Evolutionary conservation across 352 stramenopile genomes (phyloP).

Genomic region (Globisporangium lucens): DNA sequence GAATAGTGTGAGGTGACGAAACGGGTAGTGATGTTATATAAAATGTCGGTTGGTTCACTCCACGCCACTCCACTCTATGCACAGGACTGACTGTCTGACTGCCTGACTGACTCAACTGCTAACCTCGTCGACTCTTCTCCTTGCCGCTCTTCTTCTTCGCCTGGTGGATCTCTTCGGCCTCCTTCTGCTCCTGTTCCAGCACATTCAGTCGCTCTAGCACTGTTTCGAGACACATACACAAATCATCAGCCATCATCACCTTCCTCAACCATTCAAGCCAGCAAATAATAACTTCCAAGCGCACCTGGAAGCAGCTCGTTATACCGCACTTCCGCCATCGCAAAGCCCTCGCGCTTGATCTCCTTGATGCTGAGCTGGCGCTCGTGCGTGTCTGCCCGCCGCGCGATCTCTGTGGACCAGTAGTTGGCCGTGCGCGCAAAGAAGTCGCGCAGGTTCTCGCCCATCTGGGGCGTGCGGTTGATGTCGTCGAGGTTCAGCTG

Average conservation of each 20-base stretch:
- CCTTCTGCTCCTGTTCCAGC: conserved; percentile 74
- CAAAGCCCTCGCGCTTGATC: conserved; percentile 84
- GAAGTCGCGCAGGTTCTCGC: conserved; percentile 84
- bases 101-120: conserved; percentile 28
- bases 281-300: neutral
- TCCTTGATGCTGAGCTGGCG: conserved; percentile 80
- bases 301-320: conserved; percentile 76
- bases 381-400: conserved; percentile 59
- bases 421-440: conserved; percentile 78
- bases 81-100: neutral
- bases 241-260: conserved; percentile 16
- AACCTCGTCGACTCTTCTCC: conserved; percentile 64
- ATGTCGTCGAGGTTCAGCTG: conserved; percentile 69
- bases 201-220: conserved; percentile 78
- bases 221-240: conserved; percentile 14
- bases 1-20: neutral
- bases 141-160: conserved; percentile 76
- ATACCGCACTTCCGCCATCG: conserved; percentile 69
- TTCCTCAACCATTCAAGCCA: conserved; percentile 2
- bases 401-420: conserved; percentile 61
- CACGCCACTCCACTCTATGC: neutral
- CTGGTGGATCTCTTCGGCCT: conserved; percentile 72
- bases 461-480: conserved; percentile 72
- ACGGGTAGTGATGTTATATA: conserved; percentile 11
- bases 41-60: conserved; percentile 1